Evolutionary conservation across 257 asterid species (phyloP), one percentile per base, ranked within the genome.

Genomic region (Ocimum tenuiflorum): DNA sequence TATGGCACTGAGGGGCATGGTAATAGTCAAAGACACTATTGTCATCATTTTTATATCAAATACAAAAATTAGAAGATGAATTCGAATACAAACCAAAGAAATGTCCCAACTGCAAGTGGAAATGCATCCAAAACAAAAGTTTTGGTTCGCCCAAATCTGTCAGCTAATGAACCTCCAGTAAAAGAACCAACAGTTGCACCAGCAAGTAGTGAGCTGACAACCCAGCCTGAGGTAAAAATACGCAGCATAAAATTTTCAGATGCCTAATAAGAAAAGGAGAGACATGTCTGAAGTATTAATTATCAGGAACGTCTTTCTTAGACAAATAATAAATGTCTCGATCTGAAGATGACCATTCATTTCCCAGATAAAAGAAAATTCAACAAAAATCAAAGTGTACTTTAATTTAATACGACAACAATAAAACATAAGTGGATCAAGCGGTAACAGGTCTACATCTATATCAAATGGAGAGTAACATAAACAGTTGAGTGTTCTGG

Each of bases 151-250:
- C 99, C 99, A 79, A 89, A 89, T 80, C 82, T 79, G 78, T 94
- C 97, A 55, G 97, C 97, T 79, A 94, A 78, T 70, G 95, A 65
- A 80, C 99, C 99, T 70, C 99, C 97, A 68, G 99, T 90, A 77
- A 94, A 94, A 59, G 97, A 94, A 77, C 99, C 99, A 56, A 89
- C 81, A 31, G 97, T 89, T 41, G 99, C 99, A 68, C 99, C 99
- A 78, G 99, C 99, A 60, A 94, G 97, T 83, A 85, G 86, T 65
- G 99, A 60, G 80, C 99, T 94, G 41, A 94, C 99, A 65, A 90
- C 83, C 99, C 99, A 94, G 55, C 99, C 99, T 94, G 74, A 59
- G 42, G 17, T 45, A 72, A 45, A 67, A 60, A 29, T 14, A 47
- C 47, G 70, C 48, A 56, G 53, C 64, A 74, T 3, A 38, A 65